Percentiles rank a stretch among this genome's conserved stretches.
Conservation (phyloP, 2,329 filamentous ascomycete genomes). For the Sporothrix brasiliensis region DNA sequence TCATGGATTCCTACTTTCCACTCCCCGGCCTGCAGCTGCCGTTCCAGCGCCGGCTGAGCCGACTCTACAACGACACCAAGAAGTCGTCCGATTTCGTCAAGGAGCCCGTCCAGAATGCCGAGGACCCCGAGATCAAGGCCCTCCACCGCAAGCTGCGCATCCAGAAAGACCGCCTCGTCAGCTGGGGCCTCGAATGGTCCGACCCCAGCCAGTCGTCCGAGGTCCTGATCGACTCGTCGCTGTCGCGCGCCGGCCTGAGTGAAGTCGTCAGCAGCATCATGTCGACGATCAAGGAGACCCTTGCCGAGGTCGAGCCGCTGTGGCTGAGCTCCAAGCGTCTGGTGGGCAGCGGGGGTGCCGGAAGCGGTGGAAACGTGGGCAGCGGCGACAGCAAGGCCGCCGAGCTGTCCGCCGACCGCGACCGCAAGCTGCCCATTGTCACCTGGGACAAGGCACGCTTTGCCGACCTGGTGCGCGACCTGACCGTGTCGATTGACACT, state of each 20-base stretch:
- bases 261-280: constrained; percentile 79
- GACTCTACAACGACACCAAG: constrained; percentile 81
- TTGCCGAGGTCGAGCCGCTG: constrained; percentile 74
- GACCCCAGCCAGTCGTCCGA: constrained; percentile 61
- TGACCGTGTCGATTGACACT: constrained; percentile 77
- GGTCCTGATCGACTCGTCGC: constrained; percentile 70
- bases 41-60: constrained; percentile 65
- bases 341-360: constrained; percentile 35
- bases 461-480: constrained; percentile 71
- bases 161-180: constrained; percentile 76
- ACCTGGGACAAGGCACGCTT: constrained; percentile 73
- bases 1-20: constrained; percentile 57
- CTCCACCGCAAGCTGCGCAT: constrained; percentile 77
- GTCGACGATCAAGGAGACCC: constrained; percentile 77
- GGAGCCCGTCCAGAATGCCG: constrained; percentile 62
- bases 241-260: constrained; percentile 73
- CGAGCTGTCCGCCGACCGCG: constrained; percentile 22
- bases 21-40: constrained; percentile 58
- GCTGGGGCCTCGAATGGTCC: constrained; percentile 81
- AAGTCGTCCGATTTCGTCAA: constrained; percentile 74
- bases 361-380: not conserved
- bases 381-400: constrained; percentile 21
- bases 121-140: constrained; percentile 70
- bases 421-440: constrained; percentile 56
- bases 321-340: constrained; percentile 63